These are phyloP conservation scores for Sarocladium brachiariae DNA, from an alignment of 2,329 filamentous ascomycete genomes.

Conservation along the genomic window DNA sequence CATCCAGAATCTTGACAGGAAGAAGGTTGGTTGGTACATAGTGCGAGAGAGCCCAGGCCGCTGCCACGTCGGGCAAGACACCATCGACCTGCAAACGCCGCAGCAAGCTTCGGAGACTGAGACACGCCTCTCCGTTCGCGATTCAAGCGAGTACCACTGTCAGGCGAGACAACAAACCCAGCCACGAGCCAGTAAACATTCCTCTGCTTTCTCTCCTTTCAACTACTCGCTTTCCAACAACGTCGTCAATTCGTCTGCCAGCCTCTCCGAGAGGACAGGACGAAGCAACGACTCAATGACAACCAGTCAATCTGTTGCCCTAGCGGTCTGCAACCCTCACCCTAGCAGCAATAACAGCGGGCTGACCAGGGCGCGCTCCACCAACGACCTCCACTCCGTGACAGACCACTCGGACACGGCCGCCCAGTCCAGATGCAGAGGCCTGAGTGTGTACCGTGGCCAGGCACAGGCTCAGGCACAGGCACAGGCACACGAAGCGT, in stretches of 20 bases:
- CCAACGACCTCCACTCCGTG: conserved; percentile 5
- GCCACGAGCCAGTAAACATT: not conserved
- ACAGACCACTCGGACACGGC: not conserved
- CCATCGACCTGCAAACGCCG: not conserved
- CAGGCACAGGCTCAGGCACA: conserved; percentile 4
- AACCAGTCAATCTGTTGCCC: conserved; percentile 5
- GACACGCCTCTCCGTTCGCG: not conserved
- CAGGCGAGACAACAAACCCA: not conserved
- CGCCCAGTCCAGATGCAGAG: not conserved
- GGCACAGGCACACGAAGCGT: conserved; percentile 3
- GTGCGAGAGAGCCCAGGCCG: not conserved
- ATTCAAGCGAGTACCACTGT: not conserved
- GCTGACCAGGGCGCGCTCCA: conserved; percentile 7
- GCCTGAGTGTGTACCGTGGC: conserved; percentile 6
- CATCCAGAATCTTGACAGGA: not conserved
- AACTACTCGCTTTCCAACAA: not conserved
- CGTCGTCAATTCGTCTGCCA: not conserved
- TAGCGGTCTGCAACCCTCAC: conserved; percentile 2
- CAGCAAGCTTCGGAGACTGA: not conserved
- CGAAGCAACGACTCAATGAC: conserved; percentile 6
- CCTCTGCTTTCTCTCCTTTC: not conserved
- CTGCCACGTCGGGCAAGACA: not conserved
- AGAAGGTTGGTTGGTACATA: not conserved
- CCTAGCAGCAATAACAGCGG: not conserved
- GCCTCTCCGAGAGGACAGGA: not conserved